Conservation (phyloP, 805 yeast genomes). For the Cyberlindnera xylosilytica region DNA sequence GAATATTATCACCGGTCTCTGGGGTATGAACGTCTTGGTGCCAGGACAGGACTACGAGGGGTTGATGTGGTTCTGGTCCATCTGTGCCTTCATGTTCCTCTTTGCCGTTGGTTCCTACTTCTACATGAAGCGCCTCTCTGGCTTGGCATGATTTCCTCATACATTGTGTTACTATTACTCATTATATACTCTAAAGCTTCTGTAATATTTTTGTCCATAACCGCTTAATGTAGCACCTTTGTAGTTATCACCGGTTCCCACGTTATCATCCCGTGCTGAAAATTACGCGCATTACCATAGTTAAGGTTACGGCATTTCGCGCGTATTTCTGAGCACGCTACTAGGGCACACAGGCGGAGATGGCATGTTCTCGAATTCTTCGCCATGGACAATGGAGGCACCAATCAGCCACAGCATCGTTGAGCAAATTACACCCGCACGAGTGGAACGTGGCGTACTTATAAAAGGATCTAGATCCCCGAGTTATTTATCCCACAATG, state of each 20-base stretch:
- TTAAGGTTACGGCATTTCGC: not conserved
- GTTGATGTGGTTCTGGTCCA: conserved; percentile 65
- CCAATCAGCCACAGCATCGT: not conserved
- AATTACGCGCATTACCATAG: not conserved
- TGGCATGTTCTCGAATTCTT: not conserved
- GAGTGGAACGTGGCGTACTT: too few species aligned
- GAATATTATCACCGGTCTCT: conserved; percentile 92
- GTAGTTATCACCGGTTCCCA: not conserved
- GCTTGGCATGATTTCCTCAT: conserved; percentile 16
- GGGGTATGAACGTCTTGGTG: conserved; percentile 98
- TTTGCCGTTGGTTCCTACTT: conserved; percentile 46
- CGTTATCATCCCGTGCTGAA: not conserved
- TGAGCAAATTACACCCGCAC: not conserved
- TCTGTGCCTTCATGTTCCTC: conserved; percentile 41
- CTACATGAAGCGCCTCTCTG: conserved; percentile 45
- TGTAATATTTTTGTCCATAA: too few species aligned
- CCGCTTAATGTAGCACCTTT: too few species aligned
- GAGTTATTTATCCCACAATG: conserved; percentile 12
- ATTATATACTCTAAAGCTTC: too few species aligned
- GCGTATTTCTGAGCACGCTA: not conserved
- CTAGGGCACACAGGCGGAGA: not conserved
- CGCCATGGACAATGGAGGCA: not conserved
- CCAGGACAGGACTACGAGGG: conserved; percentile 76
- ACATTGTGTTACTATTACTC: too few species aligned
- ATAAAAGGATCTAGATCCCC: too few species aligned